phyloP scores from a whole-genome alignment of 2,329 filamentous ascomycete species.

The Alternaria triticina region DNA sequence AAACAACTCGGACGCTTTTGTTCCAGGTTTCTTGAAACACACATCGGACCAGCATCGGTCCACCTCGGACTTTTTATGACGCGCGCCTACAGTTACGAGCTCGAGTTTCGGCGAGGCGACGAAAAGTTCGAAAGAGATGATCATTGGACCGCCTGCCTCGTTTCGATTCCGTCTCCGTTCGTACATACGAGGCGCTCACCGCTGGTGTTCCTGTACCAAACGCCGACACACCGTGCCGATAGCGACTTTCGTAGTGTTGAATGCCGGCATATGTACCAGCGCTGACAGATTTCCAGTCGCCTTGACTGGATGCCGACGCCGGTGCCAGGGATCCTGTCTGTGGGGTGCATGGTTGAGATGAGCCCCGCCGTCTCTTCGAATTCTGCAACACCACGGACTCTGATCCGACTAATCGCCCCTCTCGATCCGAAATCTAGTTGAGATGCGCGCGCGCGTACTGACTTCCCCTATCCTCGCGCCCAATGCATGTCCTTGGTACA shows the following conservation, averaged over 20 bases:
- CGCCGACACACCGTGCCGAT: not conserved
- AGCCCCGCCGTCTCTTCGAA: slow-evolving; percentile 1
- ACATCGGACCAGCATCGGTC: slow-evolving; percentile 4
- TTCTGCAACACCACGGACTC: slow-evolving; percentile 7
- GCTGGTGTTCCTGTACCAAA: slow-evolving; percentile 6
- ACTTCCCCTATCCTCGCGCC: not conserved
- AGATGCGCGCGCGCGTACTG: slow-evolving; percentile 3
- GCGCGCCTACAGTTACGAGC: not conserved
- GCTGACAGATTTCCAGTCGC: not conserved
- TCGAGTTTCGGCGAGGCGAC: not conserved
- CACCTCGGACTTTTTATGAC: slow-evolving; percentile 4
- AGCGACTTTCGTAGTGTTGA: not conserved
- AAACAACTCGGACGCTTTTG: not conserved
- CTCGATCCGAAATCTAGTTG: not conserved
- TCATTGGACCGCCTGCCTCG: slow-evolving; percentile 5
- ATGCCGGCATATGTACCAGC: slow-evolving; percentile 4
- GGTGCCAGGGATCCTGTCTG: not conserved
- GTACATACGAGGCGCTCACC: slow-evolving; percentile 17
- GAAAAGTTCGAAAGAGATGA: not conserved
- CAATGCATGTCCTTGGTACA: slow-evolving; percentile 2
- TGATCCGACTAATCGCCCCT: slow-evolving; percentile 1
- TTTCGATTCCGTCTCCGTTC: not conserved
- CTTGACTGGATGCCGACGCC: not conserved
- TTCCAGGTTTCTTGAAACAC: slow-evolving; percentile 6
- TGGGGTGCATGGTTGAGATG: slow-evolving; percentile 10